A percentile compares a stretch with the other conserved stretches of the same genome.
phyloP scores from a whole-genome alignment of 371 early-diverging fungal genomes.

The Mortierella sp. region DNA sequence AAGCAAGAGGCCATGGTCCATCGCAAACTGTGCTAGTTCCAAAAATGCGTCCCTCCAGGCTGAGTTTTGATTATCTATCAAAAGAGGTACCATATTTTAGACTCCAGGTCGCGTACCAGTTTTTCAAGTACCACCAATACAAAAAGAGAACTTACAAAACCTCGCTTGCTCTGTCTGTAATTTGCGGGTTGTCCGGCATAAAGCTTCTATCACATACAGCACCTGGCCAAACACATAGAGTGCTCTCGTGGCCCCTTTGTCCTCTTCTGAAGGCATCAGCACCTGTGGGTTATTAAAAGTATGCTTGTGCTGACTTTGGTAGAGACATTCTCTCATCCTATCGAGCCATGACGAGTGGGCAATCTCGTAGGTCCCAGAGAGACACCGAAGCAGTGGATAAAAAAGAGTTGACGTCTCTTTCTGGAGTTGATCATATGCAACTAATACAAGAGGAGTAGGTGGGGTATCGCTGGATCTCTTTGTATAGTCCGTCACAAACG shows the following conservation, averaged over 20 bases:
- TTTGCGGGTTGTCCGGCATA: conserved; percentile 15
- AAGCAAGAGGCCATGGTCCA: conserved; percentile 18
- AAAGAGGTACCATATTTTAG: not conserved
- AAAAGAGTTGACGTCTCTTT: conserved; percentile 31
- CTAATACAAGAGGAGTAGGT: not conserved
- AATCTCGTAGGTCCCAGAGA: conserved; percentile 16
- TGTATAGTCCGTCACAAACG: not conserved
- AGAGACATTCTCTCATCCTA: too few relatives aligned
- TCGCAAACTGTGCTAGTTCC: conserved; percentile 26
- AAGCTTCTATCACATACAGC: conserved; percentile 12
- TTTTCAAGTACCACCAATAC: not conserved
- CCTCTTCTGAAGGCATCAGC: conserved; percentile 3
- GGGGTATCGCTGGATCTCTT: not conserved
- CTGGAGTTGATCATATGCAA: conserved; percentile 26
- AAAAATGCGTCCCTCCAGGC: conserved; percentile 32
- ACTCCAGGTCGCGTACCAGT: too few relatives aligned
- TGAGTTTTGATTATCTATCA: conserved; percentile 21
- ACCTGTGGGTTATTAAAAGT: not conserved
- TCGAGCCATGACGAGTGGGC: not conserved
- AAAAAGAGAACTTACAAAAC: conserved; percentile 22
- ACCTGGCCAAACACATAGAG: conserved; percentile 29
- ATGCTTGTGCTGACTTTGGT: not conserved
- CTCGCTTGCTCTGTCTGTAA: conserved; percentile 7
- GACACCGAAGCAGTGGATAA: conserved; percentile 23
- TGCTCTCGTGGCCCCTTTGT: conserved; percentile 6